A percentile compares a stretch with the other conserved stretches of the same genome.
These are phyloP conservation scores for Dissophora globulifera DNA, from an alignment of 192 early-diverging fungal genomes.

Conservation along the genomic window DNA sequence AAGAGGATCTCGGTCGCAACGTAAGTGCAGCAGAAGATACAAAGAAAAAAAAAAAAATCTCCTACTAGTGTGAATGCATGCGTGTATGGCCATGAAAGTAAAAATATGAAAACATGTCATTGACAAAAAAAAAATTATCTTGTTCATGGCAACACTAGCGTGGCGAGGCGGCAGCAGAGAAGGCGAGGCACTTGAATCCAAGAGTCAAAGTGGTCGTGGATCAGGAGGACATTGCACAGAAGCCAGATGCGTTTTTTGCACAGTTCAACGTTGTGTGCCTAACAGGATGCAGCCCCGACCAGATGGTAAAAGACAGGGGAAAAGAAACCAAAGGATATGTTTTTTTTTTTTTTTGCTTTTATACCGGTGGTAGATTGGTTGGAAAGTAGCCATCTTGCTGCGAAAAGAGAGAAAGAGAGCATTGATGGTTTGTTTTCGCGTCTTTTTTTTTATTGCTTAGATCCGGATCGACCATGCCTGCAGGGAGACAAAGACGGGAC, in stretches of 20 bases:
- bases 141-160: slow-evolving; percentile 66
- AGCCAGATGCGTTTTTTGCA: slow-evolving; percentile 63
- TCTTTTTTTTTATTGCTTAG: slow-evolving; percentile 18
- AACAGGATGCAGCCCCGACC: slow-evolving; percentile 55
- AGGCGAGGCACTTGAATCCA: slow-evolving; percentile 83
- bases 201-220: slow-evolving; percentile 75
- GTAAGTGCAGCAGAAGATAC: no score
- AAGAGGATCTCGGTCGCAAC: slow-evolving; percentile 76
- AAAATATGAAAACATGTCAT: no score
- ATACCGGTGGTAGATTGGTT: no score
- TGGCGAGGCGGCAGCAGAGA: slow-evolving; percentile 69
- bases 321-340: no score
- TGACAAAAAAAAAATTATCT: no score
- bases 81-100: no score
- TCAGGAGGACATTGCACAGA: slow-evolving; percentile 48
- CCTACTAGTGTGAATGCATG: no score
- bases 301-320: slow-evolving; percentile 58
- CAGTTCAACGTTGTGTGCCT: slow-evolving; percentile 78
- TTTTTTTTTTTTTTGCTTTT: slow-evolving; percentile 1
- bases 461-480: slow-evolving; percentile 72
- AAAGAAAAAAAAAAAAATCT: no score
- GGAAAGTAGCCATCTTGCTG: no score
- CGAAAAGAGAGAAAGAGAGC: no score
- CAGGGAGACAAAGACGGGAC: slow-evolving; percentile 65
- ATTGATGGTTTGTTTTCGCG: neutral